These are phyloP conservation scores for Candida bentonensis DNA, from an alignment of 805 yeast species.

Conservation along the genomic window DNA sequence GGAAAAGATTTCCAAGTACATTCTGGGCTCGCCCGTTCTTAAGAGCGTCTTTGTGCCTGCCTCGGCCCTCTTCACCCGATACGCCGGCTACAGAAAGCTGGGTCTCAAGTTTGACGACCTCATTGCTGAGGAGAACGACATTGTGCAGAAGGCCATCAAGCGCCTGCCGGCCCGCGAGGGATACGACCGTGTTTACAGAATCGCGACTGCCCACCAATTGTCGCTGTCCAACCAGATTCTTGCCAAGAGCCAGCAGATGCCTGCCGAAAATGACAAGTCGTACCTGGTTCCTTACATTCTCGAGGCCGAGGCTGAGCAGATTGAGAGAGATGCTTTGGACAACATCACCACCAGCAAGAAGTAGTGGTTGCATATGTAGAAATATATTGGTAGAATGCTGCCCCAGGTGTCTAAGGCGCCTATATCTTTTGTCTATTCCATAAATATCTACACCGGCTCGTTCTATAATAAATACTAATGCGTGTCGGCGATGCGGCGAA, in stretches of 20 bases:
- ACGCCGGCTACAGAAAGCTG: conserved; percentile 87
- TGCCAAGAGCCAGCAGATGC: conserved; percentile 65
- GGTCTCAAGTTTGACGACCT: conserved; percentile 85
- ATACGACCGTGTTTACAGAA: conserved; percentile 87
- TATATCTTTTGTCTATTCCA: no score
- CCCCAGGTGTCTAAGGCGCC: no score
- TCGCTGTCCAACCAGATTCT: conserved; percentile 72
- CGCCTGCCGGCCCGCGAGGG: conserved; percentile 77
- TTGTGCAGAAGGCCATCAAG: conserved; percentile 70
- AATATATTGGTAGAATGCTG: background rate
- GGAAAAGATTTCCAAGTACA: conserved; percentile 43
- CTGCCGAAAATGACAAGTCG: conserved; percentile 47
- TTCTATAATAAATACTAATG: background rate
- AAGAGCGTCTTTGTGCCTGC: conserved; percentile 66
- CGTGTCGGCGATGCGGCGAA: background rate
- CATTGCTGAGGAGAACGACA: conserved; percentile 74
- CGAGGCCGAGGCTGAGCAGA: conserved; percentile 87
- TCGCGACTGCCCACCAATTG: conserved; percentile 82
- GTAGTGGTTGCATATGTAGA: conserved; percentile 1
- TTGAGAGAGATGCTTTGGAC: conserved; percentile 81
- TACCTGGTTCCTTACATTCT: conserved; percentile 79
- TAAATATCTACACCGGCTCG: no score
- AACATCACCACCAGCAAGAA: conserved; percentile 30
- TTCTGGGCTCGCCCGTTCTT: conserved; percentile 67
- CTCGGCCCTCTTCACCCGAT: conserved; percentile 56